Percentiles rank a stretch among this genome's conserved stretches.
Conservation (phyloP, 345 rosid genomes). For the Populus tremula region DNA sequence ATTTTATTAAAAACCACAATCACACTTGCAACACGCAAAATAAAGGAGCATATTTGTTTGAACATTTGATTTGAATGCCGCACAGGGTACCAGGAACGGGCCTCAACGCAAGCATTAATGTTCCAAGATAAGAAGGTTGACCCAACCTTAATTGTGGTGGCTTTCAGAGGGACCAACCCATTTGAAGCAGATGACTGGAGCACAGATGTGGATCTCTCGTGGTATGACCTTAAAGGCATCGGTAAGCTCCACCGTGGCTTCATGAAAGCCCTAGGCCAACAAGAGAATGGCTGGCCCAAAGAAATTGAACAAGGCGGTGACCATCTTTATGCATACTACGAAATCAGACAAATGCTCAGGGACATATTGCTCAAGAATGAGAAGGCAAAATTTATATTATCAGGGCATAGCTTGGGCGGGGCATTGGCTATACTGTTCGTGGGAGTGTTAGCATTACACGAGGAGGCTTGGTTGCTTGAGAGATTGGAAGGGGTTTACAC, state of each 20-base stretch:
- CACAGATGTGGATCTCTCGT: constrained; percentile 52
- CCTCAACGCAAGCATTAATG: constrained; percentile 52
- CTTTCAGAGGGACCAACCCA: constrained; percentile 65
- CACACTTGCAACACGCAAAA: too few species aligned
- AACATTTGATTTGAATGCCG: too few species aligned
- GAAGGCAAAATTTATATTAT: constrained; percentile 19
- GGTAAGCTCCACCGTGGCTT: constrained; percentile 63
- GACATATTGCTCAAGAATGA: background rate
- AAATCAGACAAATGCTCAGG: constrained; percentile 9
- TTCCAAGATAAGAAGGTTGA: constrained; percentile 36
- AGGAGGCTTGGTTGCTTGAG: constrained; percentile 8
- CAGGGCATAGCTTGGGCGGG: constrained; percentile 27
- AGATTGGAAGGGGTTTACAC: constrained; percentile 24
- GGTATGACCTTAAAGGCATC: constrained; percentile 44
- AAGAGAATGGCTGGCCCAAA: constrained; percentile 24
- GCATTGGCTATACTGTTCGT: constrained; percentile 23
- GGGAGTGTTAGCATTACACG: constrained; percentile 9
- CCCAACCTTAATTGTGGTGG: constrained; percentile 48
- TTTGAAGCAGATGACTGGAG: constrained; percentile 48
- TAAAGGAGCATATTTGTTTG: too few species aligned
- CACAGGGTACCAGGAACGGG: constrained; percentile 30
- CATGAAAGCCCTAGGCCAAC: constrained; percentile 60
- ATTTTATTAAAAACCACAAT: too few species aligned
- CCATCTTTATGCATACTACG: constrained; percentile 20
- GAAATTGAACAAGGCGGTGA: background rate